These are phyloP conservation scores for Arthroderma uncinatum DNA, from an alignment of 2,329 filamentous ascomycete species.

Conservation along the genomic window DNA sequence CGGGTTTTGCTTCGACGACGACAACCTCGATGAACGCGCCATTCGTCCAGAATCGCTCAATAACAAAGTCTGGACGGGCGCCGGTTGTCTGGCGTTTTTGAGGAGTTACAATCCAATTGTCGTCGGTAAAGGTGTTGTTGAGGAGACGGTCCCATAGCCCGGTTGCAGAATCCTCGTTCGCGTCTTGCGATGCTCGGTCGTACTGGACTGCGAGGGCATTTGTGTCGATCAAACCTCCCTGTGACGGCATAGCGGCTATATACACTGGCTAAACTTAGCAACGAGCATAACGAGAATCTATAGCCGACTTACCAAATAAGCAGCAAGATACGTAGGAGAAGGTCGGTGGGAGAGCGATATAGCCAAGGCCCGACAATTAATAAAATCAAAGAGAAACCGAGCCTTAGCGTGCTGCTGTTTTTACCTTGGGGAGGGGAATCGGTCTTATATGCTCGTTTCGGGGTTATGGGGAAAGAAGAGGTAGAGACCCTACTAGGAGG, in stretches of 20 bases:
- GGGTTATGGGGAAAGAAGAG: too few species aligned
- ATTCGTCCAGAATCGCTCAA: not conserved
- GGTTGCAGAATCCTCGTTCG: not conserved
- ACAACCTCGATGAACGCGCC: not conserved
- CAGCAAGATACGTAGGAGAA: not conserved
- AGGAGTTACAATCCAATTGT: not conserved
- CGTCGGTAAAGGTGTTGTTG: not conserved
- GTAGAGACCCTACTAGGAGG: too few species aligned
- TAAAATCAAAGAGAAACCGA: not conserved
- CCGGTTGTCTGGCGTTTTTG: not conserved
- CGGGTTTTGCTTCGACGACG: not conserved
- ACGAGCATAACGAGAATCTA: not conserved
- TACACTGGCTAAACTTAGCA: not conserved
- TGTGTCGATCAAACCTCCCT: not conserved
- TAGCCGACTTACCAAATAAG: not conserved
- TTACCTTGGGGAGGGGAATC: not conserved
- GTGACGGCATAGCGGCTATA: not conserved
- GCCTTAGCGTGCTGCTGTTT: not conserved
- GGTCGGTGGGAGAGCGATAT: not conserved
- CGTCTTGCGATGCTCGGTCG: not conserved
- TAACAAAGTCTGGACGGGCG: not conserved
- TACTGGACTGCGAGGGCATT: not conserved
- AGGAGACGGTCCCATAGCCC: not conserved
- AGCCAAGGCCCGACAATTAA: not conserved
- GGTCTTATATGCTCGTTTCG: not conserved